Evolutionary conservation across 495 filamentous ascomycete species (phyloP), one percentile per base, ranked within the genome.

Genomic region (Lophiotrema nucula): DNA sequence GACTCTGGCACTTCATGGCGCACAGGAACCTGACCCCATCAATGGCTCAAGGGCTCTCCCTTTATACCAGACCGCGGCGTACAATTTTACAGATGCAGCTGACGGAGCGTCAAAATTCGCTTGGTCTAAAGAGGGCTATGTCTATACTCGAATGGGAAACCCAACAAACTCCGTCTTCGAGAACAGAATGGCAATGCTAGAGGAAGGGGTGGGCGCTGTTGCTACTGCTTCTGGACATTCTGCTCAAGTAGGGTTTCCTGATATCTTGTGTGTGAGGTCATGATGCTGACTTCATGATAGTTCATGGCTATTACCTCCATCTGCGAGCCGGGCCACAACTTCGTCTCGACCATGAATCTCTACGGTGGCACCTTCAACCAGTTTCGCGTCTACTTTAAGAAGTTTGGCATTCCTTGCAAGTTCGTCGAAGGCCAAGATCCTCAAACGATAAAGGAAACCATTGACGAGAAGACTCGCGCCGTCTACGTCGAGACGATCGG

Each of bases 71-170:
- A 73, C 73, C 37, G 66, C 69, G 3, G 71, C 73, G 11, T 75
- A 74, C 46, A 75, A 75, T 58, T 75, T 75, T 56, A 70, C 64
- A 13, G 72, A 75, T 46, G 73, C 73, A 2, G 73, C 73, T 15
- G 73, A 75, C 62, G 73, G 73, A 13, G 73, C 73, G 15, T 64
- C 67, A 45, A 75, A 75, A 27, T 74, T 75, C 43, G 72, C 72
- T 4, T 75, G 72, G 72, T 70, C 69, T 18, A 72, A 68, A 49
- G 72, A 73, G 15, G 72, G 73, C 24, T 75, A 73, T 50, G 73
- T 75, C 46, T 75, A 74, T 53, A 75, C 73, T 2, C 69, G 73
- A 41, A 74, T 75, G 72, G 70, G 72, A 8, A 74, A 75, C 53
- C 72, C 73, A 26, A 75, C 73, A 23, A 74, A 70, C 49, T 70